These are phyloP conservation scores for Crithidia sp. DNA, from an alignment of 208 protist genomes.

Conservation along the genomic window DNA sequence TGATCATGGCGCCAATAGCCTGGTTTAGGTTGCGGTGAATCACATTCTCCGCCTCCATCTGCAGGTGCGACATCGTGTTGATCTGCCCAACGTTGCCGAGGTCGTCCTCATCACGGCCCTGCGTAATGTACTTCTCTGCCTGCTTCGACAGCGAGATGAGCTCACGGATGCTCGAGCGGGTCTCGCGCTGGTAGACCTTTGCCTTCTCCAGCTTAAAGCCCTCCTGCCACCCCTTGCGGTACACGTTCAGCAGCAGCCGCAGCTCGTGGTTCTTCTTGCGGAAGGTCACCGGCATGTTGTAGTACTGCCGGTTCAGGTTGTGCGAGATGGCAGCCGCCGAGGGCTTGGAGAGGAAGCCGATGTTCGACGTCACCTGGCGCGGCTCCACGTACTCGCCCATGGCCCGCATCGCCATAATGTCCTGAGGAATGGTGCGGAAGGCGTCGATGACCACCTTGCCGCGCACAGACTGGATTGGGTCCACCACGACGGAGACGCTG, in stretches of 20 bases:
- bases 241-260: conserved; percentile 99
- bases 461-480: conserved; percentile 99
- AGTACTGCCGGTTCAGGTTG: conserved; percentile 99
- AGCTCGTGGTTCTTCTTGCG: conserved; percentile 99
- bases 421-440: conserved; percentile 97
- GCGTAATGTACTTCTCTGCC: conserved; percentile 84
- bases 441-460: conserved; percentile 99
- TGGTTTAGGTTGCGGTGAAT: conserved; percentile 85
- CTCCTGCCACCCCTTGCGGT: conserved; percentile 99
- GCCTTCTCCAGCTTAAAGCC: conserved; percentile 93
- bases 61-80: conserved; percentile 83
- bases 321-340: conserved; percentile 97
- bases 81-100: conserved; percentile 82
- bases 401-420: conserved; percentile 91
- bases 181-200: conserved; percentile 66
- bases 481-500: conserved; percentile 99
- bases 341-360: conserved; percentile 99
- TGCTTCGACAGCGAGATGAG: conserved; percentile 76
- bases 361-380: conserved; percentile 99
- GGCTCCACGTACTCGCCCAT: conserved; percentile 89
- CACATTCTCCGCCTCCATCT: conserved; percentile 75
- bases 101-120: conserved; percentile 88
- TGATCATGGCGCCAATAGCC: conserved; percentile 89
- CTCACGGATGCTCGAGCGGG: conserved; percentile 72
- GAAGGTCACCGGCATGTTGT: conserved; percentile 99